phyloP scores from a whole-genome alignment of 2,329 filamentous ascomycete species.

The Gyromitra esculenta region DNA sequence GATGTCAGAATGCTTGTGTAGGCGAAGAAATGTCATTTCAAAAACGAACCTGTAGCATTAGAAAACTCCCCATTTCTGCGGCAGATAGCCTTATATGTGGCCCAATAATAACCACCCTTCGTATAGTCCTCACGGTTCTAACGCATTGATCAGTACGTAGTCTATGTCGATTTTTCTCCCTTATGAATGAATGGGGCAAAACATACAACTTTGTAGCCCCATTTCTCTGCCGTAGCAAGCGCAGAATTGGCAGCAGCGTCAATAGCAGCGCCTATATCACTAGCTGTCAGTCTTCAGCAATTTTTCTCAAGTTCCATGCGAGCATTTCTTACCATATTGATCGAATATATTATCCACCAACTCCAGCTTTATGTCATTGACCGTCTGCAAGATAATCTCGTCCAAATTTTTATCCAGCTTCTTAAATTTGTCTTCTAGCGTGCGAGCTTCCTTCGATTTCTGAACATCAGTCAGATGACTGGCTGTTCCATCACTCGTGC shows the following conservation, averaged over 20 bases:
- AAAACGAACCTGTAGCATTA: conserved; percentile 60
- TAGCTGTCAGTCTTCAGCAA: conserved; percentile 39
- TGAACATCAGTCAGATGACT: conserved; percentile 62
- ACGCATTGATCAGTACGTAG: conserved; percentile 59
- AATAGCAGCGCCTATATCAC: conserved; percentile 52
- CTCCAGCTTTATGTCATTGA: conserved; percentile 56
- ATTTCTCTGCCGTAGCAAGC: conserved; percentile 60
- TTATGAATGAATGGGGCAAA: not conserved
- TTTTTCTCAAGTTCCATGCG: conserved; percentile 2
- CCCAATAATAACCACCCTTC: conserved; percentile 64
- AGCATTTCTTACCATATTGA: conserved; percentile 47
- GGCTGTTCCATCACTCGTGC: conserved; percentile 60
- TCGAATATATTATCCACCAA: conserved; percentile 45
- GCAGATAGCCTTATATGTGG: conserved; percentile 69
- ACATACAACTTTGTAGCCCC: conserved; percentile 60
- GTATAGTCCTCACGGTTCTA: conserved; percentile 59
- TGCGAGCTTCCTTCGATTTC: conserved; percentile 59
- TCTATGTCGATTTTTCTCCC: conserved; percentile 52
- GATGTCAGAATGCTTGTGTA: conserved; percentile 58
- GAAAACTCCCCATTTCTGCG: conserved; percentile 65
- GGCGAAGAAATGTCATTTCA: conserved; percentile 62
- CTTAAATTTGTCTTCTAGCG: conserved; percentile 60
- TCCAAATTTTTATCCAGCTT: conserved; percentile 64
- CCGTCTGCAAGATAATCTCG: conserved; percentile 61
- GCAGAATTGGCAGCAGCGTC: conserved; percentile 56